Percentiles rank a stretch among this genome's conserved stretches.
Evolutionary conservation across 495 filamentous ascomycete genomes (phyloP).

Genomic region (Bathelium albidoporum): DNA sequence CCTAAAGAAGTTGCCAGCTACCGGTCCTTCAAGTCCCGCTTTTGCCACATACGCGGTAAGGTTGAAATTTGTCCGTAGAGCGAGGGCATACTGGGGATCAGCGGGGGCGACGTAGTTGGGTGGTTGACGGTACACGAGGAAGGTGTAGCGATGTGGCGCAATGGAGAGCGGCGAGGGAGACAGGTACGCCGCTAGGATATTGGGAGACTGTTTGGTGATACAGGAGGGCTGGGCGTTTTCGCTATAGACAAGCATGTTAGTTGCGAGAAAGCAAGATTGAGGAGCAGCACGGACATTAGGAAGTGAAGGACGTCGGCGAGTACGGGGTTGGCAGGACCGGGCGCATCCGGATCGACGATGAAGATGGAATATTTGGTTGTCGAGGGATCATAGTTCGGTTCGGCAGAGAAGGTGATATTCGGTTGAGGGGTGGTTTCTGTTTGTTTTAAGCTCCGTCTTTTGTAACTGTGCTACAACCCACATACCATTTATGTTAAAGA

Average conservation of each 20-base stretch:
- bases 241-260: not conserved
- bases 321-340: constrained; percentile 2
- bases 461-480: not conserved
- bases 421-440: constrained; percentile 13
- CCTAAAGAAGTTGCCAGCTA: constrained; percentile 9
- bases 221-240: constrained; percentile 13
- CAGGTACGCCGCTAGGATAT: constrained; percentile 6
- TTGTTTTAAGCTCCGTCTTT: not conserved
- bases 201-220: constrained; percentile 7
- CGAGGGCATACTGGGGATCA: not conserved
- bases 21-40: constrained; percentile 4
- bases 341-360: constrained; percentile 15
- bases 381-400: constrained; percentile 13
- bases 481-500: constrained; percentile 5
- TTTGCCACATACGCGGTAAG: constrained; percentile 5
- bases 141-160: constrained; percentile 11
- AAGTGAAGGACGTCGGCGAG: constrained; percentile 9
- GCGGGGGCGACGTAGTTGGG: constrained; percentile 4
- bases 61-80: constrained; percentile 1
- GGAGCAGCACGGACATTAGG: not conserved
- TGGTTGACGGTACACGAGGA: constrained; percentile 15
- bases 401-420: constrained; percentile 10
- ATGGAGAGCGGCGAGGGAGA: constrained; percentile 7
- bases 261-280: not conserved
- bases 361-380: constrained; percentile 15